Conservation (phyloP, 768 basidiomycete species). For the Leccinellum rugosiceps region DNA sequence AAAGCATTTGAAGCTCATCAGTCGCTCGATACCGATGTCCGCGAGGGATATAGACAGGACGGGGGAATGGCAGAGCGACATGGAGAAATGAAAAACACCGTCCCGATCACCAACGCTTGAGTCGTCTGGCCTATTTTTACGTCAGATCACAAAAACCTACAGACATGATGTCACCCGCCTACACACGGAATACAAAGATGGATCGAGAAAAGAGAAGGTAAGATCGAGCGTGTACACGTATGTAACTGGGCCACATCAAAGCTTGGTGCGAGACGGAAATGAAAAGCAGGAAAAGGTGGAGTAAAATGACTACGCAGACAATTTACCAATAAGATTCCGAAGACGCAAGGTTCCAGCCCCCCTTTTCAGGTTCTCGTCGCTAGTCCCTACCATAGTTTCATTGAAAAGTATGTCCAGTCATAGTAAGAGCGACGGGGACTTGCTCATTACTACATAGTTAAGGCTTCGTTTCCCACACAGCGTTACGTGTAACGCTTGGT, state of each 20-base stretch:
- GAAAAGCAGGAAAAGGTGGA: conserved; percentile 8
- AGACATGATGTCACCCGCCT: not conserved
- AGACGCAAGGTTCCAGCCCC: not conserved
- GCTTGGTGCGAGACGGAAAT: conserved; percentile 15
- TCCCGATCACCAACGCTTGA: too few relatives aligned
- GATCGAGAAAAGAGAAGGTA: conserved; percentile 3
- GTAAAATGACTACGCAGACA: conserved; percentile 1
- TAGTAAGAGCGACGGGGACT: not conserved
- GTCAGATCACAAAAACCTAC: not conserved
- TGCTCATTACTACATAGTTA: conserved; percentile 10
- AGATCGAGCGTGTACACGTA: conserved; percentile 27
- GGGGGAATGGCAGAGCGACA: not conserved
- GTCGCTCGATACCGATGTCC: too few relatives aligned
- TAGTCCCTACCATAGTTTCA: not conserved
- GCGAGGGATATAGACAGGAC: not conserved
- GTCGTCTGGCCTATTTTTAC: not conserved
- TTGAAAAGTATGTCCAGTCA: not conserved
- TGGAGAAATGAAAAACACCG: not conserved
- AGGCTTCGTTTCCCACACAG: conserved; percentile 25
- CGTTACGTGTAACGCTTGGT: conserved; percentile 23
- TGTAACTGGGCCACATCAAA: conserved; percentile 24
- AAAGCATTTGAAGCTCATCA: too few relatives aligned
- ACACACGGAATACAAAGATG: not conserved
- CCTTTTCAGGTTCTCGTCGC: not conserved
- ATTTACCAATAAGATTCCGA: conserved; percentile 1